Conservation (phyloP, 73 alveolate genomes). For the Blepharisma japonicum region DNA sequence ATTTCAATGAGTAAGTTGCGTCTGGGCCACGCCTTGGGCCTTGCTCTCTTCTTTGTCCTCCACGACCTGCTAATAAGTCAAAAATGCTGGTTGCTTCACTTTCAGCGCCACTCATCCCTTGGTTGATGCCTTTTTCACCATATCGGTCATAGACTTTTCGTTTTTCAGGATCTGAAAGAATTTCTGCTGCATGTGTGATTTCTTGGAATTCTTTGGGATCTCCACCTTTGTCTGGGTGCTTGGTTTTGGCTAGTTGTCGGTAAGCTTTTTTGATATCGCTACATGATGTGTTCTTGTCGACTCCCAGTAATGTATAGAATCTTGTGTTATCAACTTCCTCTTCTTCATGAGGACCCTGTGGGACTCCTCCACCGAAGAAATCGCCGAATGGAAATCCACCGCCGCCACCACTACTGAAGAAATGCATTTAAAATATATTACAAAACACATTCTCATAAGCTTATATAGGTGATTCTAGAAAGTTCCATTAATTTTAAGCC, state of each 20-base stretch:
- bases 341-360: neutral
- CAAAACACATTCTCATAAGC: no score
- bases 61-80: slow-evolving; percentile 83
- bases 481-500: no score
- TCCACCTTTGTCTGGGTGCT: slow-evolving; percentile 99
- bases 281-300: slow-evolving; percentile 71
- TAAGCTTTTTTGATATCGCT: slow-evolving; percentile 92
- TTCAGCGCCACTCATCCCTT: slow-evolving; percentile 84
- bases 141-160: slow-evolving; percentile 93
- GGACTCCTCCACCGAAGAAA: neutral
- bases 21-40: slow-evolving; percentile 86
- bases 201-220: slow-evolving; percentile 94
- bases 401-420: no score
- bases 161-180: slow-evolving; percentile 89
- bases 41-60: slow-evolving; percentile 56
- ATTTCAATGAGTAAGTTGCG: slow-evolving; percentile 69
- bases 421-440: no score
- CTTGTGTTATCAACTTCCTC: slow-evolving; percentile 79
- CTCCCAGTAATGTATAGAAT: slow-evolving; percentile 88
- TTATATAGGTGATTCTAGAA: no score
- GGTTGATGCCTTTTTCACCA: slow-evolving; percentile 96
- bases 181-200: slow-evolving; percentile 87
- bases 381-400: slow-evolving; percentile 36
- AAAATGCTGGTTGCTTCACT: slow-evolving; percentile 80
- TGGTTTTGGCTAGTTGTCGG: slow-evolving; percentile 73